Base-by-base conservation (phyloP, 83 land plant genomes). In the Picea abies region DNA sequence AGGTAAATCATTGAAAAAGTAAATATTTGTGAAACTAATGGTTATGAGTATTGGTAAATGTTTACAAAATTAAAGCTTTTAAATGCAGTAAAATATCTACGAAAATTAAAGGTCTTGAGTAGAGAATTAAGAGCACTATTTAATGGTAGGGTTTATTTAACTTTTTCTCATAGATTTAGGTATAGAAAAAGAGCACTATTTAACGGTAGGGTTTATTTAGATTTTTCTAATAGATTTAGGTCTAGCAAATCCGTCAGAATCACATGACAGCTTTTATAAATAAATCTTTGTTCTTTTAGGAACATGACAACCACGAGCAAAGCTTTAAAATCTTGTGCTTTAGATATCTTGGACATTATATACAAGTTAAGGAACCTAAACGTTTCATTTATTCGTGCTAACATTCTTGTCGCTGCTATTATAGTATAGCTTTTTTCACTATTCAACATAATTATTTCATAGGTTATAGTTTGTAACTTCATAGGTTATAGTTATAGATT, bases 1-100 rank as follows among this genome's bases (percentile, higher is more conserved):
- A 29, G 29, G 29, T 29, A 29, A 29, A 29, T 29, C 29, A 29
- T 29, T 29, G 29, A 29, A 29, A 29, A 29, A 29, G 29, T 29
- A 29, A 29, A 29, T 29, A 29, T 29, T 29, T 29, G 29, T 29
- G 29, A 29, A 29, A 29, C 29, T 29, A 29, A 29, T 29, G 29
- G 29, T 29, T 29, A 29, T 29, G 29, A 29, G 29, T 29, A 29
- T 29, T 29, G 29, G 93, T 89, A 56, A 76, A 83, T 78, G 65
- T 29, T 44, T 78, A 29, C 20, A 17, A 8, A 32, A 32, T 19
- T 7, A 47, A 47, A 6, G 10, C 9, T 47, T 32, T 49, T 63
- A 84, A 84, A 20, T 88, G 90, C 76, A 92, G 86, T 91, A 87
- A 56, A 76, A 82, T 78, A 65, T 29, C 60, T 78, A 37, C 20